A percentile compares a stretch with the other conserved stretches of the same genome.
Evolutionary conservation across 257 asterid species (phyloP).

Genomic region (Fraxinus cuspidata): DNA sequence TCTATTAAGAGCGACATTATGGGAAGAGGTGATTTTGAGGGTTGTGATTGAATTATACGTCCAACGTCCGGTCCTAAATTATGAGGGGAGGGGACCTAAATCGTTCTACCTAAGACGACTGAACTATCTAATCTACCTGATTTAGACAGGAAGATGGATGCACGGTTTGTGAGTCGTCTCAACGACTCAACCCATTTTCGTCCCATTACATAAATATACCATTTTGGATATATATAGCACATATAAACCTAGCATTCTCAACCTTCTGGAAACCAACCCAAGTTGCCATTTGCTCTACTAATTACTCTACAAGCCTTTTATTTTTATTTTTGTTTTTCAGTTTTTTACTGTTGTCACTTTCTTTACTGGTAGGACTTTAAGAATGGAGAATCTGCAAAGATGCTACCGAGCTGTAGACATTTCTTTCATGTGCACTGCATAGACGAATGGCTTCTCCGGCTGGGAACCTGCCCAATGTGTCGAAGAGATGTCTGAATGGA

Average conservation of each 20-base stretch:
- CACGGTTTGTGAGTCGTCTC: not conserved
- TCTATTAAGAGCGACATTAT: not conserved
- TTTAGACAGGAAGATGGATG: not conserved
- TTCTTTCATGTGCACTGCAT: conserved; percentile 18
- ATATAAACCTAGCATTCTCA: not conserved
- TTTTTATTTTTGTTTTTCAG: not conserved
- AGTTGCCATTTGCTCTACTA: not conserved
- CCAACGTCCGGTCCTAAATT: not conserved
- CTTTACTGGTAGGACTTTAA: not conserved
- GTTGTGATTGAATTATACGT: not conserved
- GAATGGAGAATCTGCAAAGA: conserved; percentile 1
- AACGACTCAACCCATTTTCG: not conserved
- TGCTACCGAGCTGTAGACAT: conserved; percentile 14
- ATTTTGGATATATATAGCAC: not conserved
- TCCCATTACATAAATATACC: not conserved
- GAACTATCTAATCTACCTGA: not conserved
- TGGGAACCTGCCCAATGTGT: conserved; percentile 13
- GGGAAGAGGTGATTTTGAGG: not conserved
- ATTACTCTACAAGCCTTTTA: not conserved
- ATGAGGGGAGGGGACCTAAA: not conserved
- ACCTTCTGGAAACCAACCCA: not conserved
- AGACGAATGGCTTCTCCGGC: conserved; percentile 19
- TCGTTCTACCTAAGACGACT: not conserved
- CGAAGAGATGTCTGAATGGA: not conserved
- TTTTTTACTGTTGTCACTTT: not conserved